Base-by-base conservation (phyloP, 2,329 filamentous ascomycete species). In the Penicillium sp. region DNA sequence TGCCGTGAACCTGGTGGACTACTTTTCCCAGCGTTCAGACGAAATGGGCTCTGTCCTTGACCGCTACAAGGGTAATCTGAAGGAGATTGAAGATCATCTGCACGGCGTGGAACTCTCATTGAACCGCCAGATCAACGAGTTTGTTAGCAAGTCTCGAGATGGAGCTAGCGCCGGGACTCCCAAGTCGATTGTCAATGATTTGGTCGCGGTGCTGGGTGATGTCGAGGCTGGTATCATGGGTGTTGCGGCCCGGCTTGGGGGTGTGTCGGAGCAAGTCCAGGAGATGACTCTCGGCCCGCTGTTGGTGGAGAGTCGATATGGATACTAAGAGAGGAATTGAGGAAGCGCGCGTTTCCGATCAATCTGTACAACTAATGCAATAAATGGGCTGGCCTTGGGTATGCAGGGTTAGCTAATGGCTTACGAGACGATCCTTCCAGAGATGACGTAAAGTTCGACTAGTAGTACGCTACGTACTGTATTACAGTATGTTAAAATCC, bases 61-160 rank as follows among this genome's bases (percentile, higher is more conserved):
- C 45, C 83, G 79, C 62, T 88, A 89, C 69, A 83, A 85, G 69
- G 78, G 79, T 50, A 87, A 86, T 64, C 76, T 90, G 59, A 81
- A 82, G 58, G 87, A 90, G 72, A 89, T 90, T 57, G 88, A 90
- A 76, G 81, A 83, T 65, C 88, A 89, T 71, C 79, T 90, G 64
- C 82, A 87, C 63, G 84, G 85, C 9, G 83, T 90, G n/a, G 87
- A 89, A 73, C 80, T 82, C 15, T 84, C 81, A 38, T 79, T 88
- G 62, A 82, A 85, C 51, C 83, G 87, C 63, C 85, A 89, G 73
- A 81, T 89, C 62, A 85, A 86, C 70, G 82, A 85, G 47, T 81
- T 86, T 68, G 78, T 77, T 50, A 74, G 78, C 42, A 75, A 75
- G 53, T 79, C 70, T 64, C 77, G 75, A 60, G 79, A 75, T 67